Evolutionary conservation across 1,139 yeast species (phyloP), one percentile per base, ranked within the genome.

Genomic region (Pichia sp.): DNA sequence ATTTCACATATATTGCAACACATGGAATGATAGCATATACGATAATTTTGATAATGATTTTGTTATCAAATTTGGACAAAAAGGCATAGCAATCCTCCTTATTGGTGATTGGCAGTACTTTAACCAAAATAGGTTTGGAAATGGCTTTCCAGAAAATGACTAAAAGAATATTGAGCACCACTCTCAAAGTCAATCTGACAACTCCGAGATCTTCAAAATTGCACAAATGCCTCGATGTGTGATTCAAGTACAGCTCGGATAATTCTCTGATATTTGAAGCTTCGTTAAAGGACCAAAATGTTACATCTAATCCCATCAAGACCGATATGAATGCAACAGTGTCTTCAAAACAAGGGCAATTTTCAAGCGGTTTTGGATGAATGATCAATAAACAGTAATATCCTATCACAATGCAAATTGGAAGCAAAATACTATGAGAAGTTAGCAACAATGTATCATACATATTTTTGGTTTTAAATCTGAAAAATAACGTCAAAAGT

Each of bases 331-430:
- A 92, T 3, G 97, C 95, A 27, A 92, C 96, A 7, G 94, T 81
- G 59, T 92, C 98, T 58, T 87, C 97, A 61, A 84, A 90, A 61
- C 98, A 92, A 0, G 98, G 98, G 60, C 98, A 92, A 56, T 83
- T 85, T 56, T 92, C 98, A 10, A 85, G 81, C 0, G 98, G 97
- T 50, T 78, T 81, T 0, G 90, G 85, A 63, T 88, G 95, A 41
- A 75, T 66, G 57, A 83, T 81, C 38, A 84, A 70, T 38, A 85
- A 65, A 2, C 46, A 36, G 44, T 59, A 62, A 40, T 56, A 55
- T 33, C 74, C 59, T 0, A 64, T 51, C 3, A 77, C 56, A 5
- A 74, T 56, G 3, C 66, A 39, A 0, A 75, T 41, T 2, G 81
- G 75, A 27, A 67, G 65, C 44, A 61, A 57, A 27, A 27, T 2